Percentiles rank a stretch among this genome's conserved stretches.
phyloP scores from a whole-genome alignment of 805 yeast species.

The Kuraishia hungarica region DNA sequence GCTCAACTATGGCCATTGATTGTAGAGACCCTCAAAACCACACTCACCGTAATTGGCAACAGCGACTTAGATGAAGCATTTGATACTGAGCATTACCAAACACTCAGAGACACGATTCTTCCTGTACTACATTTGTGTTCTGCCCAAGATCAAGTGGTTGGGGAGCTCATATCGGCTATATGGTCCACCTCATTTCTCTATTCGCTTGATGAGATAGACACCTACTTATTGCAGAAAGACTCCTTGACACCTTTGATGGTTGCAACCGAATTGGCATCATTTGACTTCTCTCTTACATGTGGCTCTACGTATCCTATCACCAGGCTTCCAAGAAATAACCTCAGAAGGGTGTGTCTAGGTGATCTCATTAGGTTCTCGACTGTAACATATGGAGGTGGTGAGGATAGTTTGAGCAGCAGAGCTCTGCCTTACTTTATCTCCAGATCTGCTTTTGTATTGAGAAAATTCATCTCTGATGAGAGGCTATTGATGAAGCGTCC shows the following conservation, averaged over 20 bases:
- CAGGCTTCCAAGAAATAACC: slow-evolving; percentile 31
- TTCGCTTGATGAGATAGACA: slow-evolving; percentile 48
- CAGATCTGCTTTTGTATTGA: slow-evolving; percentile 51
- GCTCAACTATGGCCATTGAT: slow-evolving; percentile 30
- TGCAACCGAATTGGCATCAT: slow-evolving; percentile 26
- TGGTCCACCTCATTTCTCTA: slow-evolving; percentile 56
- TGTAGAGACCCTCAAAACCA: slow-evolving; percentile 29
- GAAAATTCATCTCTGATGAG: slow-evolving; percentile 57
- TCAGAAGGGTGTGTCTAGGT: slow-evolving; percentile 49
- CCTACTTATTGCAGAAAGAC: slow-evolving; percentile 8
- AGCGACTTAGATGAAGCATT: slow-evolving; percentile 15
- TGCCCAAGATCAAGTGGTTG: slow-evolving; percentile 24
- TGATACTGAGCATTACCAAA: slow-evolving; percentile 35
- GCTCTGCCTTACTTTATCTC: slow-evolving; percentile 39
- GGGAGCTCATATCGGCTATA: slow-evolving; percentile 35
- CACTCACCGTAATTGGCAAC: slow-evolving; percentile 24
- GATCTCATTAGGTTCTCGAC: slow-evolving; percentile 38
- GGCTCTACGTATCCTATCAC: slow-evolving; percentile 54
- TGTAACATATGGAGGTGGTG: slow-evolving; percentile 13
- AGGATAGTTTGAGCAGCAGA: slow-evolving; percentile 7
- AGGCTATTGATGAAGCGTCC: slow-evolving; percentile 56
- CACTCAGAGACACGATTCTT: slow-evolving; percentile 32
- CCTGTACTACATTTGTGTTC: slow-evolving; percentile 25
- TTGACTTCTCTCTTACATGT: slow-evolving; percentile 39
- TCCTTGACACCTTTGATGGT: slow-evolving; percentile 23